A percentile compares a stretch with the other conserved stretches of the same genome.
These are phyloP conservation scores for Aspergillus sp. DNA, from an alignment of 2,329 filamentous ascomycete genomes.

Conservation along the genomic window DNA sequence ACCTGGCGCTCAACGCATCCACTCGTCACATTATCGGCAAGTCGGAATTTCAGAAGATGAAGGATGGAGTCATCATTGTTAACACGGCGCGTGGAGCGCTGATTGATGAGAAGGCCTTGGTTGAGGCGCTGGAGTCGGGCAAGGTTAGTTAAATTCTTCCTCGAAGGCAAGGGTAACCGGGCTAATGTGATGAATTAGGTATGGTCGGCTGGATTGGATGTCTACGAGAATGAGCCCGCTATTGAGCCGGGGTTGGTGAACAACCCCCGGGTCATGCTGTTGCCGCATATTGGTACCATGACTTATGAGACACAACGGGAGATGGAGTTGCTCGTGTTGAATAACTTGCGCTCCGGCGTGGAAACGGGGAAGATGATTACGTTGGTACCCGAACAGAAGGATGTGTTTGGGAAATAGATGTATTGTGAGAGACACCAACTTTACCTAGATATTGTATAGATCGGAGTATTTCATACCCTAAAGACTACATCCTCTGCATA, in stretches of 20 bases:
- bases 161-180: background rate
- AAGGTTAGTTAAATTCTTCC: slow-evolving; percentile 35
- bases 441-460: background rate
- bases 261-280: slow-evolving; percentile 51
- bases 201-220: slow-evolving; percentile 47
- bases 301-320: slow-evolving; percentile 63
- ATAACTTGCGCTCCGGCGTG: slow-evolving; percentile 59
- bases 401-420: slow-evolving; percentile 19
- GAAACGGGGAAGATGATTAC: slow-evolving; percentile 60
- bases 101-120: slow-evolving; percentile 51
- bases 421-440: background rate
- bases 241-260: slow-evolving; percentile 51
- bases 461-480: background rate
- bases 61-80: slow-evolving; percentile 47
- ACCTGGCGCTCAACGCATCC: slow-evolving; percentile 47
- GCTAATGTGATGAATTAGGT: slow-evolving; percentile 29
- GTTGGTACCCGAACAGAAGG: slow-evolving; percentile 62
- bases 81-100: slow-evolving; percentile 49
- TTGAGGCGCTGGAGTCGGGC: slow-evolving; percentile 46
- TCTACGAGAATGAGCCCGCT: slow-evolving; percentile 50
- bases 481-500: too few species aligned
- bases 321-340: slow-evolving; percentile 62
- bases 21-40: slow-evolving; percentile 50
- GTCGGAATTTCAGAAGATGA: slow-evolving; percentile 49
- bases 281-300: slow-evolving; percentile 62